These are phyloP conservation scores for Mucor sp. DNA, from an alignment of 371 early-diverging fungal species.

Conservation along the genomic window DNA sequence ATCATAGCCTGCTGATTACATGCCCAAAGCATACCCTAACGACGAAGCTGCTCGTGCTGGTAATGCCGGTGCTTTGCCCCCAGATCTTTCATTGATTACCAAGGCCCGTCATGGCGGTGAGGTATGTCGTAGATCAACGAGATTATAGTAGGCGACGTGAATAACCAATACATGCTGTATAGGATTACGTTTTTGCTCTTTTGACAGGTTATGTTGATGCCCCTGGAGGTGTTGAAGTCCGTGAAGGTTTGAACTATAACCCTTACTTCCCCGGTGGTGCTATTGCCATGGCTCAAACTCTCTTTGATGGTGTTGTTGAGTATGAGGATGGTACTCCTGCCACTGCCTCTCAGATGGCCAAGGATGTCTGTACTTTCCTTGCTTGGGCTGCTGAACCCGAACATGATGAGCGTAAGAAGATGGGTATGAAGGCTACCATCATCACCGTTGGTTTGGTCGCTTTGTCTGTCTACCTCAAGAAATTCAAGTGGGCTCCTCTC, in stretches of 20 bases:
- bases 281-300: conserved; percentile 94
- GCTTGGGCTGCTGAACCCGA: conserved; percentile 97
- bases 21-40: conserved; percentile 95
- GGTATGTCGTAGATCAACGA: conserved; percentile 36
- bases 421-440: conserved; percentile 90
- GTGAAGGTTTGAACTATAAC: conserved; percentile 97
- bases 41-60: conserved; percentile 97
- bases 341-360: conserved; percentile 96
- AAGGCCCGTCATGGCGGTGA: conserved; percentile 96
- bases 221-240: conserved; percentile 93
- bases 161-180: neutral
- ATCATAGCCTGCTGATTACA: conserved; percentile 82
- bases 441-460: conserved; percentile 60
- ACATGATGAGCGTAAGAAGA: conserved; percentile 95
- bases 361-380: conserved; percentile 95
- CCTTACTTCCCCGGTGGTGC: conserved; percentile 99
- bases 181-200: conserved; percentile 95
- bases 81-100: conserved; percentile 94
- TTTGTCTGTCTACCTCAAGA: conserved; percentile 77
- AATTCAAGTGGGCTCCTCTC: conserved; percentile 77
- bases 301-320: conserved; percentile 95
- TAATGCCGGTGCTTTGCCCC: conserved; percentile 96
- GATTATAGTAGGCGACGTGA: neutral
- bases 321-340: conserved; percentile 98
- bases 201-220: conserved; percentile 95